Conservation (phyloP, 176 grass and related monocot species). For the Avena insularis region DNA sequence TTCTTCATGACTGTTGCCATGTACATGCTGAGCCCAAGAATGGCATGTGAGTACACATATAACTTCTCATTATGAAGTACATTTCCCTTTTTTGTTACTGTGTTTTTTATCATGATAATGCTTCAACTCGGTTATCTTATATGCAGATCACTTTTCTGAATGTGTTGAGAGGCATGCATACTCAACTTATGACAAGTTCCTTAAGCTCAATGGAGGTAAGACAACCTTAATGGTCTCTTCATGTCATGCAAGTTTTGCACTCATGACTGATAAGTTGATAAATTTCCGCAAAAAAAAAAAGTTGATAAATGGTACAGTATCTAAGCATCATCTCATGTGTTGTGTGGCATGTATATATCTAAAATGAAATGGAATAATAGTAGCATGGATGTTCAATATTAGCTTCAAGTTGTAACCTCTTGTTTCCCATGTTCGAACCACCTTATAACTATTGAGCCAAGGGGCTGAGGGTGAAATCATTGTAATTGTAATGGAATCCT, state of each 20-base stretch:
- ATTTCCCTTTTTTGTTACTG: constrained; percentile 24
- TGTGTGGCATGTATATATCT: neutral
- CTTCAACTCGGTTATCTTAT: constrained; percentile 18
- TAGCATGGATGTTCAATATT: neutral
- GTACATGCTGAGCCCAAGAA: constrained; percentile 94
- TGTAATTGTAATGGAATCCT: neutral
- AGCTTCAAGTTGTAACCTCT: neutral
- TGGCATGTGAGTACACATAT: constrained; percentile 78
- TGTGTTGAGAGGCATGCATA: constrained; percentile 93
- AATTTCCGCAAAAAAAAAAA: too few species aligned
- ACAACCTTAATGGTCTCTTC: neutral
- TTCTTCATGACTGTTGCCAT: constrained; percentile 92
- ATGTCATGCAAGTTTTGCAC: neutral
- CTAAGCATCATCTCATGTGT: neutral
- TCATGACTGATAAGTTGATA: neutral
- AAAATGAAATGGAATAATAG: neutral
- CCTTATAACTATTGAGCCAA: neutral
- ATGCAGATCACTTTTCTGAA: constrained; percentile 93
- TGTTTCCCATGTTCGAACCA: neutral
- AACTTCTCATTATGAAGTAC: constrained; percentile 5
- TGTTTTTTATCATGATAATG: neutral
- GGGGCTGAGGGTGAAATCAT: neutral
- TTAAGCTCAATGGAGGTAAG: constrained; percentile 75
- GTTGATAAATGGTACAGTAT: neutral
- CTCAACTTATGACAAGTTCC: constrained; percentile 93